Conservation (phyloP, 2,329 filamentous ascomycete species). For the Plectosphaerella sp. region DNA sequence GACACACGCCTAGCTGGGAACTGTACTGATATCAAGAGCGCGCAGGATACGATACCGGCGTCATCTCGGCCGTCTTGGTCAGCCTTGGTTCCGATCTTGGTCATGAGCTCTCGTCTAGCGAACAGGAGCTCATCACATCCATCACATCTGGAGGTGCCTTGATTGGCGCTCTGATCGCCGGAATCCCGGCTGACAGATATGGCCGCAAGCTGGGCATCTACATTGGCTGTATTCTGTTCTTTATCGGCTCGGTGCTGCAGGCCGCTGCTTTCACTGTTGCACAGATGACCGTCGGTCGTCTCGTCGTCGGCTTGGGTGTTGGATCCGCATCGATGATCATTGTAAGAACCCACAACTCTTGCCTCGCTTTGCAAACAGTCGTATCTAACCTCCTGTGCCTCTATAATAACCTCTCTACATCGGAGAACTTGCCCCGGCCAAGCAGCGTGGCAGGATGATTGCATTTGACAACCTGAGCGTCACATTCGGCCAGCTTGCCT, state of each 20-base stretch:
- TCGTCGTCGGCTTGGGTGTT: slow-evolving; percentile 46
- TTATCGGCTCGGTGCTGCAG: slow-evolving; percentile 29
- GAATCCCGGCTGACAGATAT: slow-evolving; percentile 29
- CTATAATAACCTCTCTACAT: slow-evolving; percentile 31
- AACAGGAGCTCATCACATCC: slow-evolving; percentile 49
- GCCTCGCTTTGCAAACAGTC: background rate
- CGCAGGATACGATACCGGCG: slow-evolving; percentile 41
- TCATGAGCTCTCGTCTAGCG: slow-evolving; percentile 31
- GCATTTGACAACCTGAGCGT: slow-evolving; percentile 43
- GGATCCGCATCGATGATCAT: slow-evolving; percentile 43
- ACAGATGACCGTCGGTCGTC: slow-evolving; percentile 37
- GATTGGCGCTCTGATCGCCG: slow-evolving; percentile 33
- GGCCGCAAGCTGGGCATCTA: slow-evolving; percentile 36
- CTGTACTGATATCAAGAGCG: no score
- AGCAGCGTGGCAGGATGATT: slow-evolving; percentile 44
- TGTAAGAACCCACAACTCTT: slow-evolving; percentile 7
- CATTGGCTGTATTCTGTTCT: slow-evolving; percentile 32
- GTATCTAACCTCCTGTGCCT: background rate
- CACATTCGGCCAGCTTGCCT: slow-evolving; percentile 35
- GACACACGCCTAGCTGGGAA: background rate
- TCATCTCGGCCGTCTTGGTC: slow-evolving; percentile 43
- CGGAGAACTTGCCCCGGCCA: slow-evolving; percentile 45
- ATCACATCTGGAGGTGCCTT: slow-evolving; percentile 44
- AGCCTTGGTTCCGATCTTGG: slow-evolving; percentile 35
- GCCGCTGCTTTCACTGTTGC: slow-evolving; percentile 29